A percentile compares a stretch with the other conserved stretches of the same genome.
These are phyloP conservation scores for Pelargonium fulgidum DNA, from an alignment of 441 rosid genomes.

Conservation along the genomic window DNA sequence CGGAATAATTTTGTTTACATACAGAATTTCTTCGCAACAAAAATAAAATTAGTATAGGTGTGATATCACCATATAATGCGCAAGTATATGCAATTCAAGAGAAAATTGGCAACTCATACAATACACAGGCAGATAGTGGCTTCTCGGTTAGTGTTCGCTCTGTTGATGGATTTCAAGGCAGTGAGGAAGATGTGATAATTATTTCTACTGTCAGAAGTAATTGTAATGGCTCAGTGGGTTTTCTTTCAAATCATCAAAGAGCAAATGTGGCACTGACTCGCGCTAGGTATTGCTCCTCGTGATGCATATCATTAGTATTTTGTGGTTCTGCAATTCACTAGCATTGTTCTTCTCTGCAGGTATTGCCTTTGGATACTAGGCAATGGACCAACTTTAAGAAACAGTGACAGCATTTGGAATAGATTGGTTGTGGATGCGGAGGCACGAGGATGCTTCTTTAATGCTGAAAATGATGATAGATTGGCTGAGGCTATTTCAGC, in stretches of 20 bases:
- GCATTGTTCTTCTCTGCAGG: slow-evolving; percentile 24
- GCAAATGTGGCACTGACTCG: slow-evolving; percentile 33
- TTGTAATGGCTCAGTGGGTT: slow-evolving; percentile 19
- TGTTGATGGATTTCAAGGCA: slow-evolving; percentile 37
- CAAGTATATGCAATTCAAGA: slow-evolving; percentile 31
- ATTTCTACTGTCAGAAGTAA: slow-evolving; percentile 33
- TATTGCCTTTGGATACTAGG: slow-evolving; percentile 39
- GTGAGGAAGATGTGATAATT: slow-evolving; percentile 36
- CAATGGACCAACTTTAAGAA: slow-evolving; percentile 22
- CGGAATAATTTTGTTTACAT: no score
- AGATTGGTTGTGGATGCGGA: slow-evolving; percentile 27
- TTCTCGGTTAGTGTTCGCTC: slow-evolving; percentile 27
- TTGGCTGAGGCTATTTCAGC: slow-evolving; percentile 29
- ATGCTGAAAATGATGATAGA: slow-evolving; percentile 33
- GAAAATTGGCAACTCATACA: slow-evolving; percentile 21
- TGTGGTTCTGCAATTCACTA: background rate
- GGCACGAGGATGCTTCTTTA: slow-evolving; percentile 37
- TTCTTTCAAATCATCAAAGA: slow-evolving; percentile 21
- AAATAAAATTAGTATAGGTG: slow-evolving; percentile 28
- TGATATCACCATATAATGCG: slow-evolving; percentile 36
- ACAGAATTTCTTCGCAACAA: slow-evolving; percentile 22
- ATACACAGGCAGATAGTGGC: background rate
- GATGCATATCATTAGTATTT: no score
- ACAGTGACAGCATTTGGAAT: slow-evolving; percentile 29
- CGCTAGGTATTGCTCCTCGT: slow-evolving; percentile 26